Percentiles rank a stretch among this genome's conserved stretches.
Conservation (phyloP, 345 rosid genomes). For the Lepidium didymum region DNA sequence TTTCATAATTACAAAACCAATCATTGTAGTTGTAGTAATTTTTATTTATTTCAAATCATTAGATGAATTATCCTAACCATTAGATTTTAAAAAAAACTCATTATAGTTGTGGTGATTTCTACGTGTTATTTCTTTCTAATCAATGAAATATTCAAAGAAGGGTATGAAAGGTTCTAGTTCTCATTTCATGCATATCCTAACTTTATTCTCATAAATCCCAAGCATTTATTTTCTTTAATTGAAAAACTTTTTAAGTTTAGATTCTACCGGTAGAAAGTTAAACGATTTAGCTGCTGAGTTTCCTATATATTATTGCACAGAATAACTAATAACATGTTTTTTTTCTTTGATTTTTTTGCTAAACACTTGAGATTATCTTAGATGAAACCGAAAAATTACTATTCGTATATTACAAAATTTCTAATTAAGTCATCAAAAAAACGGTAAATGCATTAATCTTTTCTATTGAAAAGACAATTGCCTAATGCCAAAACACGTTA, state of each 20-base stretch:
- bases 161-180: not conserved
- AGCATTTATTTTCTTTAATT: not conserved
- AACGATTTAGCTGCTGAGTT: too few relatives aligned
- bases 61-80: too few relatives aligned
- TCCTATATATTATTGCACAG: too few relatives aligned
- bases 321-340: too few relatives aligned
- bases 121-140: not conserved
- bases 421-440: not conserved
- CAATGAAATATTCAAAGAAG: not conserved
- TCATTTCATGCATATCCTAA: conserved; percentile 1
- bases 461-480: not conserved
- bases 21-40: too few relatives aligned
- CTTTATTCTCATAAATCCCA: not conserved
- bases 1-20: too few relatives aligned
- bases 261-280: too few relatives aligned
- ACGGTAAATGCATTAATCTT: not conserved
- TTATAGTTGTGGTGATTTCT: not conserved
- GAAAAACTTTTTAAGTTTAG: not conserved
- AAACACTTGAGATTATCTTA: not conserved
- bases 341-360: not conserved
- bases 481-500: conserved; percentile 9
- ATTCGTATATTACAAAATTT: not conserved
- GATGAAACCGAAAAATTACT: not conserved
- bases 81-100: not conserved
- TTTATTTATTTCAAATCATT: too few relatives aligned